phyloP scores from a whole-genome alignment of 345 rosid species.

The Eucalyptus coolabah region DNA sequence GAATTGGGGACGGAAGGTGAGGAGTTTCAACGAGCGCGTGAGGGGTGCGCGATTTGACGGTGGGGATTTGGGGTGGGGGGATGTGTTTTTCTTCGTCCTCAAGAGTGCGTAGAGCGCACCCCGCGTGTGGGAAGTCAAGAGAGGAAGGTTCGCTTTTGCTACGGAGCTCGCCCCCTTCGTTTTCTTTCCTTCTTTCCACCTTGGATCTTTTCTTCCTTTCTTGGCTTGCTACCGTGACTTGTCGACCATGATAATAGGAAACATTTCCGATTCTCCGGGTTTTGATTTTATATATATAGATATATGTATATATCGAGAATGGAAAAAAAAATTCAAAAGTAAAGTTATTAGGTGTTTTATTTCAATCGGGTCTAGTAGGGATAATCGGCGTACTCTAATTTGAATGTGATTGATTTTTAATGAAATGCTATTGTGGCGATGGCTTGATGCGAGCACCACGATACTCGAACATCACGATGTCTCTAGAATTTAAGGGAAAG shows the following conservation, averaged over 20 bases:
- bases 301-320: not conserved
- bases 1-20: not conserved
- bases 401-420: not conserved
- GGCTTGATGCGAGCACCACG: not conserved
- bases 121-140: not conserved
- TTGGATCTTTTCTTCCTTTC: not conserved
- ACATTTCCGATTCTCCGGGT: not conserved
- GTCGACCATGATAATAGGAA: not conserved
- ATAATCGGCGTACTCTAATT: not conserved
- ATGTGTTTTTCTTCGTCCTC: not conserved
- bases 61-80: too few species aligned
- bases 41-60: not conserved
- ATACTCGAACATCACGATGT: not conserved
- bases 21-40: not conserved
- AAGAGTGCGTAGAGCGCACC: not conserved
- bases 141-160: not conserved
- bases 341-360: not conserved
- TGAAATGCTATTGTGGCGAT: not conserved
- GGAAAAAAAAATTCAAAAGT: fast-evolving
- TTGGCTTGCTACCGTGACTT: not conserved
- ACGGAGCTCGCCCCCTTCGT: not conserved
- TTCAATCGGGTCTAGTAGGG: fast-evolving
- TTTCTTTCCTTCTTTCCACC: not conserved
- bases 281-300: not conserved
- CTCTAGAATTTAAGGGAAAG: not conserved